phyloP scores from a whole-genome alignment of 2,329 filamentous ascomycete species.

The Fusarium napiforme region DNA sequence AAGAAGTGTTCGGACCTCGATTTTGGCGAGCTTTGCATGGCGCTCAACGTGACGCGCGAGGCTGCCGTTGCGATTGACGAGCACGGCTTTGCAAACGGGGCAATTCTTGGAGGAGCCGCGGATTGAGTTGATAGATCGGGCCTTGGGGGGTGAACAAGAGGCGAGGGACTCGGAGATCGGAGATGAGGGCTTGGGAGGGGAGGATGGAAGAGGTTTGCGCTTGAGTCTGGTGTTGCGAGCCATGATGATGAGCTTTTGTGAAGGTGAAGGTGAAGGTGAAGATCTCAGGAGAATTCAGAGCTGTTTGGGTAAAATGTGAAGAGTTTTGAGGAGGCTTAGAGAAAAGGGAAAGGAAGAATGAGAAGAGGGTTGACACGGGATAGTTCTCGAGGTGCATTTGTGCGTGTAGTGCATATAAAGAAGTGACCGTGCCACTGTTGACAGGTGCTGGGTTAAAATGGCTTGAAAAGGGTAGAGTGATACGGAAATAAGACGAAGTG shows the following conservation, averaged over 20 bases:
- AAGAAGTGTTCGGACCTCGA: too few species aligned
- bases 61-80: not conserved
- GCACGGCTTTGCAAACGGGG: conserved; percentile 4
- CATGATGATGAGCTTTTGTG: not conserved
- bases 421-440: not conserved
- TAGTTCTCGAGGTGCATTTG: too few species aligned
- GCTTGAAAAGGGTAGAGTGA: not conserved
- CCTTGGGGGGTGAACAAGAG: not conserved
- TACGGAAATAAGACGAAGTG: not conserved
- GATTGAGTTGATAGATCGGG: rapidly evolving
- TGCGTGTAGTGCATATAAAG: too few species aligned
- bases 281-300: too few species aligned
- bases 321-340: not conserved
- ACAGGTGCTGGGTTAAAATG: not conserved
- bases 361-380: rapidly evolving
- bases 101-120: not conserved
- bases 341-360: rapidly evolving
- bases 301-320: too few species aligned
- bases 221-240: not conserved
- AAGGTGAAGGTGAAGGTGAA: too few species aligned
- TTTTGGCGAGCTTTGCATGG: conserved; percentile 12
- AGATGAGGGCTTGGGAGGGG: not conserved
- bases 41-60: conserved; percentile 12
- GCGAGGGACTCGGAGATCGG: rapidly evolving
- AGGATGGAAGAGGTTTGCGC: not conserved